A percentile compares a stretch with the other conserved stretches of the same genome.
phyloP scores from a whole-genome alignment of 2,329 filamentous ascomycete genomes.

The Trichophyton schoenleinii region DNA sequence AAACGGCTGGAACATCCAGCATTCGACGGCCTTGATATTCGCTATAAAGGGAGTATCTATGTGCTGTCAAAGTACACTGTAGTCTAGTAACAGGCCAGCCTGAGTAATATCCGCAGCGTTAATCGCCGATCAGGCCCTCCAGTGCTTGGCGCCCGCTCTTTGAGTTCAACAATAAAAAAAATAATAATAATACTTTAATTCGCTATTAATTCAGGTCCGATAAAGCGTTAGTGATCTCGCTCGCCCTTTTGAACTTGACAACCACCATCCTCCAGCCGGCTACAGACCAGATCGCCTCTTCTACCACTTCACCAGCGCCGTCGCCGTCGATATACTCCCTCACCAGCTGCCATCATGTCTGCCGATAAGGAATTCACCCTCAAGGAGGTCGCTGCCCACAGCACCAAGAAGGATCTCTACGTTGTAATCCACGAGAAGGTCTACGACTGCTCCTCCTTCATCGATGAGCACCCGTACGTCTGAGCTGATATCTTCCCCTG shows the following conservation, averaged over 20 bases:
- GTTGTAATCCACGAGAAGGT: constrained; percentile 92
- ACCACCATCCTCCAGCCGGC: background rate
- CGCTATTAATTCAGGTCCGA: too few relatives aligned
- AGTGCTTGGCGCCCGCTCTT: too few relatives aligned
- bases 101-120: too few relatives aligned
- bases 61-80: too few relatives aligned
- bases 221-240: background rate
- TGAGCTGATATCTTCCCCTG: constrained; percentile 2
- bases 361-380: constrained; percentile 55
- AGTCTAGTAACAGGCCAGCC: too few relatives aligned
- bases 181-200: too few relatives aligned
- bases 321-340: background rate
- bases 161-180: too few relatives aligned
- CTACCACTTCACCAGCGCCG: background rate
- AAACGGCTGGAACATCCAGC: too few relatives aligned
- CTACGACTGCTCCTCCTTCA: constrained; percentile 77
- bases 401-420: constrained; percentile 83
- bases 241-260: background rate
- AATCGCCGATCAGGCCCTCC: too few relatives aligned
- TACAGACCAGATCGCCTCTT: background rate
- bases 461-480: constrained; percentile 89
- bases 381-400: constrained; percentile 72
- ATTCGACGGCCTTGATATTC: too few relatives aligned
- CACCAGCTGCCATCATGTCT: constrained; percentile 31
- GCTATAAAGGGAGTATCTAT: too few relatives aligned